Percentiles rank a stretch among this genome's conserved stretches.
These are phyloP conservation scores for Coccinonectria pachysandricola DNA, from an alignment of 2,329 filamentous ascomycete species.

Conservation along the genomic window DNA sequence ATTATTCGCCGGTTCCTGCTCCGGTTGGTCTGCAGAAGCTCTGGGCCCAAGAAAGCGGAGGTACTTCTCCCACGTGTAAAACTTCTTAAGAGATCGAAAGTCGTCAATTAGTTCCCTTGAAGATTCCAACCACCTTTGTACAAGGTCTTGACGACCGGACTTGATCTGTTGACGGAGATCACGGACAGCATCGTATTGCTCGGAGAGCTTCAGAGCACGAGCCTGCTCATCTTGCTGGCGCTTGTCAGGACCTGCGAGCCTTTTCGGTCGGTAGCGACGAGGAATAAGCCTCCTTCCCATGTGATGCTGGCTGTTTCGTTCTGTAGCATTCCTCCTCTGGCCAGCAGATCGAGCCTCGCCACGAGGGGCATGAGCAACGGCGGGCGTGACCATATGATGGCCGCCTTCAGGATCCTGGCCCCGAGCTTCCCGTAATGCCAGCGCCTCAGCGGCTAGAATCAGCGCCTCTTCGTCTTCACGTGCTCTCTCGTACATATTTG, in stretches of 20 bases:
- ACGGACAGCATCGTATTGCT: constrained; percentile 34
- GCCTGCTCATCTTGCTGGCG: constrained; percentile 34
- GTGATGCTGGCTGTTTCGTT: constrained; percentile 3
- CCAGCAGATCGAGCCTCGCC: constrained; percentile 7
- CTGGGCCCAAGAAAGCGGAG: constrained; percentile 42
- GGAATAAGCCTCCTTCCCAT: constrained; percentile 21
- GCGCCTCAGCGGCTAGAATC: constrained; percentile 64
- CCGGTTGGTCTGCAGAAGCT: constrained; percentile 11
- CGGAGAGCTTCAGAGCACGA: constrained; percentile 27
- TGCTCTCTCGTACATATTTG: constrained; percentile 71
- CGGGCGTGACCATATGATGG: constrained; percentile 2
- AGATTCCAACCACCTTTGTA: constrained; percentile 45
- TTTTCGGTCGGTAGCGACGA: constrained; percentile 34
- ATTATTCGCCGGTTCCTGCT: constrained; percentile 22
- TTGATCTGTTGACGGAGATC: constrained; percentile 32
- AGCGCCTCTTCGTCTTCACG: constrained; percentile 67
- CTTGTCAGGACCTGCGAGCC: constrained; percentile 34
- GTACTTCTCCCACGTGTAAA: constrained; percentile 59
- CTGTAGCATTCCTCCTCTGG: constrained; percentile 5
- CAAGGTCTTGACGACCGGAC: constrained; percentile 32
- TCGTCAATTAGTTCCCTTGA: constrained; percentile 52
- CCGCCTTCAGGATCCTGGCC: constrained; percentile 20
- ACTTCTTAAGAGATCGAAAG: constrained; percentile 52
- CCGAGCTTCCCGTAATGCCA: constrained; percentile 48
- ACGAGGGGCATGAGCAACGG: constrained; percentile 1